Base-by-base conservation (phyloP, 2,329 filamentous ascomycete genomes). In the Aspergillus aculeatus region DNA sequence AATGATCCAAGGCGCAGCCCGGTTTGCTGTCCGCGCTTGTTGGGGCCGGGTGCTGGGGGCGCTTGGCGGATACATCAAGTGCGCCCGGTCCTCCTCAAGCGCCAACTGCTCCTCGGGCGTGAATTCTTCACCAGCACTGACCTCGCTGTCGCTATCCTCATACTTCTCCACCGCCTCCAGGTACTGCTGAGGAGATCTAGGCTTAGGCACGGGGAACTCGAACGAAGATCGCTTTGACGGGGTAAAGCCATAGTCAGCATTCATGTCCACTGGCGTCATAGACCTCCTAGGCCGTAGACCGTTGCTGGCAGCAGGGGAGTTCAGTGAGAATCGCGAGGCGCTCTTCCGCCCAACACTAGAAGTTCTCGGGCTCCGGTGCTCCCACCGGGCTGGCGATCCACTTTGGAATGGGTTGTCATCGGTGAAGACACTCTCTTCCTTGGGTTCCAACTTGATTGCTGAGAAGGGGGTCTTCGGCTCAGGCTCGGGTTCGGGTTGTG, bases 361-460 rank as follows among this genome's bases (percentile, higher is more conserved):
- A 3, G 54, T 47, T 16, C 70, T 66, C 12, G 69, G 62, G 77
- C 23, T 83, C 77, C 29, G 81, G 79, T 72, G 80, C 29, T 81
- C 76, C 1, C 76, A 74, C n/a, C 78, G 72, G 5, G 83, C 76
- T 1, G 91, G 88, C 10, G 91, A 89, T 47, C 92, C 89, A 71
- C 90, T 91, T 74, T 98, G 94, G 72, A 98, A 98, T 0, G 94
- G 93, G 69, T 98, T 98, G 56, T 97, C 92, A 66, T 88, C 84
- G 1, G 89, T 92, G 75, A 98, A 98, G 32, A 90, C 88, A 68
- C 83, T 89, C 35, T 84, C 83, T 6, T 83, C 82, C 44, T 70
- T 73, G 7, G 70, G 73, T 48, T 81, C 78, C 10, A 77, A 69
- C 63, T 83, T 84, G 19, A 79, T 63, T 19, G 67, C 73, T 6